Percentiles rank a stretch among this genome's conserved stretches.
Evolutionary conservation across 805 yeast species (phyloP).

Genomic region (Monosporozyma aquatica): DNA sequence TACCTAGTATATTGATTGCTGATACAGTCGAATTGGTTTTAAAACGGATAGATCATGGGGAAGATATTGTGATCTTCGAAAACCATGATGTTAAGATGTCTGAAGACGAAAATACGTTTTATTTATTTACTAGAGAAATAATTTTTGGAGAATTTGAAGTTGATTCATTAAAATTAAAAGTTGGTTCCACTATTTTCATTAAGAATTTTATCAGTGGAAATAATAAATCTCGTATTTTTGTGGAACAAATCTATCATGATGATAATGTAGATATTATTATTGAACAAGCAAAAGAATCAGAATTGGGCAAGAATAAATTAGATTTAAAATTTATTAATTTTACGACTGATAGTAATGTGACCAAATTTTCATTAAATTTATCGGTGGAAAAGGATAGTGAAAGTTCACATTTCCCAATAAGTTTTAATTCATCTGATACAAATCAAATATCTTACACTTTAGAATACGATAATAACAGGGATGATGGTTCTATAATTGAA

Average conservation of each 20-base stretch:
- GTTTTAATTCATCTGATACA: slow-evolving; percentile 1
- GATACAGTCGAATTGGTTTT: slow-evolving; percentile 15
- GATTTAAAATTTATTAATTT: slow-evolving; percentile 10
- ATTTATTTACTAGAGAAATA: slow-evolving; percentile 16
- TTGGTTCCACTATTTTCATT: slow-evolving; percentile 22
- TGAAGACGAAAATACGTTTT: slow-evolving; percentile 6
- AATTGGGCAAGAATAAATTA: slow-evolving; percentile 17
- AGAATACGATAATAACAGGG: background rate
- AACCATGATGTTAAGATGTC: slow-evolving; percentile 6
- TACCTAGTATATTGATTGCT: slow-evolving; percentile 14
- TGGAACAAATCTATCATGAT: slow-evolving; percentile 14
- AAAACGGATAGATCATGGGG: slow-evolving; percentile 9
- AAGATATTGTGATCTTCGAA: slow-evolving; percentile 12
- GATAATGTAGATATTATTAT: slow-evolving; percentile 16
- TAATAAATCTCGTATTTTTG: too few relatives aligned
- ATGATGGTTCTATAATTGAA: background rate
- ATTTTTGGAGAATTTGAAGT: slow-evolving; percentile 19
- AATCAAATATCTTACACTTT: background rate
- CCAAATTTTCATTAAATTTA: background rate
- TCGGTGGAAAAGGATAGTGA: slow-evolving; percentile 3
- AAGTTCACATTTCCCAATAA: background rate
- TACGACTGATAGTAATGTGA: slow-evolving; percentile 3
- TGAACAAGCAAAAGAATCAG: slow-evolving; percentile 10
- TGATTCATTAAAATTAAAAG: slow-evolving; percentile 16
- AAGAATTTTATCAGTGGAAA: slow-evolving; percentile 13